Conservation (phyloP, 768 basidiomycete species). For the Suillus subluteus region DNA sequence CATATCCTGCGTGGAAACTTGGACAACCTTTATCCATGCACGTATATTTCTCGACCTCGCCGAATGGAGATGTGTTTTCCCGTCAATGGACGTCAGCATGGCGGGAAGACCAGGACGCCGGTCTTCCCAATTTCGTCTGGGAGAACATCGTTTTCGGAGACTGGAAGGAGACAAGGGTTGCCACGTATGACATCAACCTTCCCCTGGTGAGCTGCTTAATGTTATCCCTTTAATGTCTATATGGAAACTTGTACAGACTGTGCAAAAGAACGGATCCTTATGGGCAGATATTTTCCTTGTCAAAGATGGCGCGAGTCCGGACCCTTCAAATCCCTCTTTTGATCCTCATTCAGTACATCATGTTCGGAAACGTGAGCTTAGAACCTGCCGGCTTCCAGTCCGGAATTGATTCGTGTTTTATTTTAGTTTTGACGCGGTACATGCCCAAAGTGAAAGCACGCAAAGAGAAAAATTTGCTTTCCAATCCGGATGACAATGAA, state of each 20-base stretch:
- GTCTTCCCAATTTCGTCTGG: constrained; percentile 75
- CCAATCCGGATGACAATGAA: constrained; percentile 40
- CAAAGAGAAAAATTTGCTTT: constrained; percentile 82
- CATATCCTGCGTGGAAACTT: constrained; percentile 60
- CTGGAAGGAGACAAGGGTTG: constrained; percentile 63
- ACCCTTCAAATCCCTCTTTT: constrained; percentile 60
- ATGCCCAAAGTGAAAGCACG: constrained; percentile 69
- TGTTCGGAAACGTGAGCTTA: constrained; percentile 68
- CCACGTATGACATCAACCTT: constrained; percentile 62
- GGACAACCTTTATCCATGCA: constrained; percentile 69
- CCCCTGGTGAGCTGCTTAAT: constrained; percentile 56
- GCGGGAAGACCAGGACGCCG: constrained; percentile 49
- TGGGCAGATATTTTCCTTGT: constrained; percentile 85
- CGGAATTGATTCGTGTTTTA: constrained; percentile 32
- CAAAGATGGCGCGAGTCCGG: constrained; percentile 63
- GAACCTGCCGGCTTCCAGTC: constrained; percentile 5
- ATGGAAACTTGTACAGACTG: constrained; percentile 49
- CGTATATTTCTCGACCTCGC: constrained; percentile 72
- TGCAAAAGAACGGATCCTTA: constrained; percentile 76
- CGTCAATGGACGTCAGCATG: constrained; percentile 54
- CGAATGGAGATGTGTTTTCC: constrained; percentile 61
- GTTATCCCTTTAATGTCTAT: constrained; percentile 1
- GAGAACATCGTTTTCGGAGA: constrained; percentile 78
- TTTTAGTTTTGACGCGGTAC: constrained; percentile 84
- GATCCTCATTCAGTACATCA: constrained; percentile 64